A percentile compares a stretch with the other conserved stretches of the same genome.
These are phyloP conservation scores for Teunomyces cretensis DNA, from an alignment of 805 yeast genomes.

Conservation along the genomic window DNA sequence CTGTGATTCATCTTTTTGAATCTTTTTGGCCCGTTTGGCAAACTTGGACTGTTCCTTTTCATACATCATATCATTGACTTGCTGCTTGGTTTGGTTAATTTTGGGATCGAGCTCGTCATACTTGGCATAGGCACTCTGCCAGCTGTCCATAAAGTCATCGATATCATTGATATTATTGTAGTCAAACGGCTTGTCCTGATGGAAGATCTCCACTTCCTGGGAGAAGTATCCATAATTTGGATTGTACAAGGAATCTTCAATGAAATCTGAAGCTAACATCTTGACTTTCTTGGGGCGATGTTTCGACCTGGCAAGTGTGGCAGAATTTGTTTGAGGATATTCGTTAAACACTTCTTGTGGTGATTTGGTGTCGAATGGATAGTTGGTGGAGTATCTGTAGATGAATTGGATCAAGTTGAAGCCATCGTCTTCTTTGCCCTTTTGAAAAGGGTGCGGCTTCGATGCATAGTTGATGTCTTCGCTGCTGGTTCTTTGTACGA, in stretches of 20 bases:
- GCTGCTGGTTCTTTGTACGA: slow-evolving; percentile 4
- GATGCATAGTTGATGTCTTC: background rate
- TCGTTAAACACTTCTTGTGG: slow-evolving; percentile 41
- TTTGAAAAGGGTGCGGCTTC: slow-evolving; percentile 26
- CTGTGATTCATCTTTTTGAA: slow-evolving; percentile 24
- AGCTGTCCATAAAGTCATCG: slow-evolving; percentile 67
- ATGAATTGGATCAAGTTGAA: slow-evolving; percentile 35
- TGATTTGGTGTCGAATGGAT: slow-evolving; percentile 36
- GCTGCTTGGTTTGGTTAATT: slow-evolving; percentile 11
- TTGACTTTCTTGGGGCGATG: slow-evolving; percentile 60
- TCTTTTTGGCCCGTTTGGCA: slow-evolving; percentile 26
- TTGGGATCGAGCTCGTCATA: slow-evolving; percentile 38
- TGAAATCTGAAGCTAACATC: slow-evolving; percentile 77
- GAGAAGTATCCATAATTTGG: slow-evolving; percentile 82
- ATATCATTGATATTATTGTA: slow-evolving; percentile 56
- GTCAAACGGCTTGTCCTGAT: slow-evolving; percentile 62
- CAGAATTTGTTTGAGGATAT: slow-evolving; percentile 34
- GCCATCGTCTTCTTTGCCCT: slow-evolving; percentile 9
- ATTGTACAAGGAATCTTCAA: slow-evolving; percentile 81
- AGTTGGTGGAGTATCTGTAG: slow-evolving; percentile 40
- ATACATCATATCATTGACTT: slow-evolving; percentile 10
- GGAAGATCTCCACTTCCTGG: slow-evolving; percentile 74
- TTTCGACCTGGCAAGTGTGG: slow-evolving; percentile 29
- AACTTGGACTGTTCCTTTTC: slow-evolving; percentile 20
- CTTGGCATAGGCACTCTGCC: slow-evolving; percentile 62